Conservation (phyloP, 352 stramenopile genomes). For the Phytophthora constricta region DNA sequence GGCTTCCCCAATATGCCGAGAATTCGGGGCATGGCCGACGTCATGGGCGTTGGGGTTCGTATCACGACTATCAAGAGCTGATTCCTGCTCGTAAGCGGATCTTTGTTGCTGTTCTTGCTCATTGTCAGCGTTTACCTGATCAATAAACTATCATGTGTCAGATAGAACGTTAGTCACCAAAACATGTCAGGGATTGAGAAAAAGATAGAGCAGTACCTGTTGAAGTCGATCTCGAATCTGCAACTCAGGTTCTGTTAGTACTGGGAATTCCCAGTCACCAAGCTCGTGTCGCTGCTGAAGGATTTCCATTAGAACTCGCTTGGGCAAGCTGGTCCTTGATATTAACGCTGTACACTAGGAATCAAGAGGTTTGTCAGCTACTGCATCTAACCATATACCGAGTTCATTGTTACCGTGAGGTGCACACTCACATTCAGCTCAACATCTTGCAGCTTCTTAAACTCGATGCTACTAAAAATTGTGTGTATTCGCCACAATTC, state of each 20-base stretch:
- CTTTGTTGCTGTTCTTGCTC: constrained; percentile 1
- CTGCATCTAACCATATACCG: too few species aligned
- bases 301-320: constrained; percentile 34
- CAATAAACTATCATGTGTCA: constrained; percentile 27
- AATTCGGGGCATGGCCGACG: not conserved
- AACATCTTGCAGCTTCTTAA: constrained; percentile 53
- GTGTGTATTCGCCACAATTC: constrained; percentile 44
- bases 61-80: not conserved
- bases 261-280: constrained; percentile 55
- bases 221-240: constrained; percentile 40
- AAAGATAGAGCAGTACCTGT: constrained; percentile 29
- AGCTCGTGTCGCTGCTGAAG: constrained; percentile 62
- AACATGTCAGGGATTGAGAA: too few species aligned
- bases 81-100: not conserved
- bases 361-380: too few species aligned
- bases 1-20: not conserved
- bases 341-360: constrained; percentile 59
- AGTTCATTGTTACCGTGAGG: not conserved
- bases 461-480: constrained; percentile 54
- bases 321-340: constrained; percentile 48
- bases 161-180: too few species aligned
- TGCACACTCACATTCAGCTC: constrained; percentile 53
- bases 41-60: constrained; percentile 1
- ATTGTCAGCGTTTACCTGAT: constrained; percentile 8
- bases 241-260: constrained; percentile 50